Base-by-base conservation (phyloP, 1,139 yeast genomes). In the Candida labiduridarum region DNA sequence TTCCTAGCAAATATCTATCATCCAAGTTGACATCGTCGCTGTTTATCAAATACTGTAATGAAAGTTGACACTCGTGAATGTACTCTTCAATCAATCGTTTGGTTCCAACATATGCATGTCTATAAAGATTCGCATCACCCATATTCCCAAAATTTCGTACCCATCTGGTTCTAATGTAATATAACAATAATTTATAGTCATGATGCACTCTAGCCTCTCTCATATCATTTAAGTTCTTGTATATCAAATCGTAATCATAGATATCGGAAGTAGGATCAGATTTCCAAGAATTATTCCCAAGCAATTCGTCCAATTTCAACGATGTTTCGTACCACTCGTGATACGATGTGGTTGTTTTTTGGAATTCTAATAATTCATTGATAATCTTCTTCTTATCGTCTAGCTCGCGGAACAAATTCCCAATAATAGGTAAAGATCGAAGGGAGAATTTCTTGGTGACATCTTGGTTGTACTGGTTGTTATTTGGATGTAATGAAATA, bases 91-190 rank as follows among this genome's bases (percentile, higher is more conserved):
- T 89, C 40, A 91, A 72, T 38, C 67, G 65, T 63, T 94, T 94
- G 0, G 99, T 94, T 1, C 99, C 99, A 10, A 88, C 87, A 61
- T 84, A 85, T 1, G 94, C 83, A 60, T 87, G 89, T 42, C 87
- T 72, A 65, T 89, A 94, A 16, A 94, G 73, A 59, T 85, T 80
- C 19, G 85, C 80, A 65, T 91, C 89, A 0, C 96, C 96, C 78
- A 91, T 89, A 58, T 90, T 88, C 0, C 96, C 98, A 52, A 90
- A 68, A 62, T 91, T 89, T 55, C 99, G 74, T 10, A 83, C 81
- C 89, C 97, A 87, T 31, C 88, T 83, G 0, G 97, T 92, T 50
- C 98, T 70, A 9, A 94, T 83, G 25, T 89, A 71, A 61, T 89
- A 89, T 22, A 92, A 68, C 35, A 94, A 68, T 43, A 79, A 73